phyloP scores from a whole-genome alignment of 768 basidiomycete genomes.

The Serendipita sp. region DNA sequence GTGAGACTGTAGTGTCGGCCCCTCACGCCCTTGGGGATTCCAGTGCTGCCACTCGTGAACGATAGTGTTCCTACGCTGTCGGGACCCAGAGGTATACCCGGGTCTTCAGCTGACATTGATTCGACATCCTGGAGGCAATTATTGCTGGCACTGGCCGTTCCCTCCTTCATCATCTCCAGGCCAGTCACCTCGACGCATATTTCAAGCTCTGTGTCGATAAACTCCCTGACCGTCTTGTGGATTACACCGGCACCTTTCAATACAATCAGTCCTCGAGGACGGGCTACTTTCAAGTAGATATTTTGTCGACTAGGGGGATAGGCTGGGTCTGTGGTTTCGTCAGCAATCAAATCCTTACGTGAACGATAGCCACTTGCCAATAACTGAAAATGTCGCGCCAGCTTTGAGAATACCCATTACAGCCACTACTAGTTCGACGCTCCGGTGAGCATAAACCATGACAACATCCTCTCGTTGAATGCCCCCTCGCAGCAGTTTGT shows the following conservation, averaged over 20 bases:
- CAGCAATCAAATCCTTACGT: not conserved
- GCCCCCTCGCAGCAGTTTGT: conserved; percentile 73
- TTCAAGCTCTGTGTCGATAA: conserved; percentile 56
- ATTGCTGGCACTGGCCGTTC: conserved; percentile 48
- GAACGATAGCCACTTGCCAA: conserved; percentile 39
- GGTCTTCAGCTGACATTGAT: conserved; percentile 49
- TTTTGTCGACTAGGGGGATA: conserved; percentile 89
- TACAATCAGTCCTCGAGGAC: conserved; percentile 78
- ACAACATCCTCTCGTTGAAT: conserved; percentile 89
- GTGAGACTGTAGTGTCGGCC: conserved; percentile 92
- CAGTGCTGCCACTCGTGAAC: conserved; percentile 94
- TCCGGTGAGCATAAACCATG: conserved; percentile 93
- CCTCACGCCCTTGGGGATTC: conserved; percentile 94
- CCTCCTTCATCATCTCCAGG: conserved; percentile 52
- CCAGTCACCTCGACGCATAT: conserved; percentile 87
- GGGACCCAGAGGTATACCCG: conserved; percentile 75
- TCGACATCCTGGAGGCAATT: conserved; percentile 16
- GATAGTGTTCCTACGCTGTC: conserved; percentile 88
- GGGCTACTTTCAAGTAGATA: conserved; percentile 83
- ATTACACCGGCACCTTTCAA: conserved; percentile 81
- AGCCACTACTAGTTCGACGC: conserved; percentile 90
- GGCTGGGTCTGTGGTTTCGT: conserved; percentile 56
- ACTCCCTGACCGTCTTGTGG: conserved; percentile 65
- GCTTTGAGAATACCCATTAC: conserved; percentile 94
- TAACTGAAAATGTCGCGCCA: conserved; percentile 92